phyloP scores from a whole-genome alignment of 345 rosid genomes.

The Corchorus olitorius region DNA sequence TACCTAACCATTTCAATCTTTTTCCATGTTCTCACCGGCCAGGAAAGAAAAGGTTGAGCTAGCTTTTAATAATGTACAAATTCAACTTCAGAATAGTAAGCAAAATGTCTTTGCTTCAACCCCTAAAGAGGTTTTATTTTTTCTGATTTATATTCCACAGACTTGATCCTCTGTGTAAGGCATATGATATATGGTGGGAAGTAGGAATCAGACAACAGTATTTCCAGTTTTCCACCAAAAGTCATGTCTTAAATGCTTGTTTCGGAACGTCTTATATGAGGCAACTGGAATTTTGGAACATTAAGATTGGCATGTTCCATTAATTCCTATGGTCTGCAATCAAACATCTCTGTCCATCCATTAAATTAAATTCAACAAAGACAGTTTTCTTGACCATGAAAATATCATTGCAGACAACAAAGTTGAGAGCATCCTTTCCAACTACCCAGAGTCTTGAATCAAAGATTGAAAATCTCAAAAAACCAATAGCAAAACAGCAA shows the following conservation, averaged over 20 bases:
- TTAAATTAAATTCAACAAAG: background rate
- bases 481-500: no score
- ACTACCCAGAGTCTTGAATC: background rate
- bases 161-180: background rate
- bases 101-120: background rate
- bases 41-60: background rate
- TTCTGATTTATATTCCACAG: background rate
- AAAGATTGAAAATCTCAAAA: background rate
- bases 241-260: background rate
- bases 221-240: background rate
- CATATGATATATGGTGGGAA: no score
- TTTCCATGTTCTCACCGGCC: background rate
- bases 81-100: background rate
- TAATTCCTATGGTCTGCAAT: background rate
- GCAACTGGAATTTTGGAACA: background rate
- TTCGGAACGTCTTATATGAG: background rate
- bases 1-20: background rate
- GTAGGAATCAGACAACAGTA: background rate
- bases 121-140: background rate
- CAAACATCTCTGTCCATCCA: background rate
- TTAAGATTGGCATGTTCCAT: background rate
- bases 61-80: background rate
- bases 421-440: background rate
- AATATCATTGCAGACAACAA: background rate
- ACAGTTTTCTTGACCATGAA: background rate